phyloP scores from a whole-genome alignment of 1,284 basidiomycete genomes.

The Leccinum fallax region DNA sequence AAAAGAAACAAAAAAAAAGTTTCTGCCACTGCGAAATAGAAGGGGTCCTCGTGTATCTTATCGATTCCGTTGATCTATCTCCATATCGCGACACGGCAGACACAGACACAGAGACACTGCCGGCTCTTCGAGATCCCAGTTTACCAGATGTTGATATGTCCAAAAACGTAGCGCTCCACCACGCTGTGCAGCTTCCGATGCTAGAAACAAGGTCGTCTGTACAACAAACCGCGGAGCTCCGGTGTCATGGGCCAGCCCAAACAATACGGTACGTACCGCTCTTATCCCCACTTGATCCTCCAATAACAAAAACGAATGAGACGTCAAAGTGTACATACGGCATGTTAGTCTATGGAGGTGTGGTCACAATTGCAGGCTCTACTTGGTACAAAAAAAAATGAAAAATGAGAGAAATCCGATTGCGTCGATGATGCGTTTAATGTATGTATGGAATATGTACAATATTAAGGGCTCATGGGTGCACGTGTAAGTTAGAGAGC shows the following conservation, averaged over 20 bases:
- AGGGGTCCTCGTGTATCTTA: conserved; percentile 33
- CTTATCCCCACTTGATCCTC: conserved; percentile 23
- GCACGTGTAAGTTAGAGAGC: conserved; percentile 38
- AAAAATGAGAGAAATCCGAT: conserved; percentile 23
- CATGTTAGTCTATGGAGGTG: conserved; percentile 11
- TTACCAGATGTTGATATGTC: conserved; percentile 12
- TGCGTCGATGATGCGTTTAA: conserved; percentile 36
- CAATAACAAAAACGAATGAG: conserved; percentile 5
- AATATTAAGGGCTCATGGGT: conserved; percentile 38
- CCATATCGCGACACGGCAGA: conserved; percentile 7
- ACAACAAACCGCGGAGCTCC: conserved; percentile 36
- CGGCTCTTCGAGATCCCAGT: conserved; percentile 26
- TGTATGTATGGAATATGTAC: conserved; percentile 38
- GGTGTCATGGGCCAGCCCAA: conserved; percentile 9
- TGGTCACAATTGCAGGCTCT: conserved; percentile 23
- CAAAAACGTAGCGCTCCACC: conserved; percentile 16
- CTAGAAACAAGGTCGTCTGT: conserved; percentile 2
- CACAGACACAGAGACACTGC: neutral
- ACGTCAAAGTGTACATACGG: conserved; percentile 33
- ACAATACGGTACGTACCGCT: conserved; percentile 19
- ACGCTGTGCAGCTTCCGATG: conserved; percentile 10
- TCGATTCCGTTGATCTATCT: conserved; percentile 31
- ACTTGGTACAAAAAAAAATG: conserved; percentile 26
- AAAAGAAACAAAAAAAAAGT: neutral
- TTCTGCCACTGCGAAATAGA: conserved; percentile 7